Evolutionary conservation across 2,329 filamentous ascomycete genomes (phyloP).

Genomic region (Penicillium sp.): DNA sequence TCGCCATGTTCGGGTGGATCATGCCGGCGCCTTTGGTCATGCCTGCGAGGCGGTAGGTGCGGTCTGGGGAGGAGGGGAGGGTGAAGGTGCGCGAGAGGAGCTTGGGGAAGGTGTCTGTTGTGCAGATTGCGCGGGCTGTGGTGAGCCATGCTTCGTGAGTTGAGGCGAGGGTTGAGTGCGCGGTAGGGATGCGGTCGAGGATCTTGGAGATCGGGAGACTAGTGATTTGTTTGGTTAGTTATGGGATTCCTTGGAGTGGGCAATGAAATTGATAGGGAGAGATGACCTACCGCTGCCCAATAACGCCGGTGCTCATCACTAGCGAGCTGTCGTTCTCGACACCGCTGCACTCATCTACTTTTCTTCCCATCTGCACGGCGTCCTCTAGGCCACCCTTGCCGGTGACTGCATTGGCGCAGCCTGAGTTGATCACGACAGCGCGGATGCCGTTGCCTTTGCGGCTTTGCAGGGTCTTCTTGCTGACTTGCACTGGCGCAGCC

Average conservation of each 20-base stretch:
- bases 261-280: neutral
- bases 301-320: conserved; percentile 98
- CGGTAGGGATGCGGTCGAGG: conserved; percentile 73
- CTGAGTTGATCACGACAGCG: conserved; percentile 88
- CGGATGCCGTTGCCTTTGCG: conserved; percentile 68
- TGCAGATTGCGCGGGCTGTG: conserved; percentile 89
- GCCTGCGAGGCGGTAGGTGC: conserved; percentile 81
- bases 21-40: conserved; percentile 98
- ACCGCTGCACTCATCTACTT: conserved; percentile 68
- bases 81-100: conserved; percentile 80
- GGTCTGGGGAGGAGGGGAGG: conserved; percentile 72
- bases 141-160: conserved; percentile 83
- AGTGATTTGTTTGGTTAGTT: neutral
- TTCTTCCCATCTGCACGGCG: conserved; percentile 76
- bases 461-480: conserved; percentile 66
- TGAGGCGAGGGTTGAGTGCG: conserved; percentile 66
- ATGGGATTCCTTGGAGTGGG: neutral
- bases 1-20: conserved; percentile 99
- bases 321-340: conserved; percentile 62
- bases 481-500: conserved; percentile 88
- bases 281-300: conserved; percentile 71
- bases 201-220: conserved; percentile 91
- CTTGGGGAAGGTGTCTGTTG: conserved; percentile 97
- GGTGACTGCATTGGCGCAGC: conserved; percentile 95
- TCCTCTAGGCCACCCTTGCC: conserved; percentile 86